Conservation (phyloP, 2,329 filamentous ascomycete genomes). For the Tolypocladium ovalisporum region DNA sequence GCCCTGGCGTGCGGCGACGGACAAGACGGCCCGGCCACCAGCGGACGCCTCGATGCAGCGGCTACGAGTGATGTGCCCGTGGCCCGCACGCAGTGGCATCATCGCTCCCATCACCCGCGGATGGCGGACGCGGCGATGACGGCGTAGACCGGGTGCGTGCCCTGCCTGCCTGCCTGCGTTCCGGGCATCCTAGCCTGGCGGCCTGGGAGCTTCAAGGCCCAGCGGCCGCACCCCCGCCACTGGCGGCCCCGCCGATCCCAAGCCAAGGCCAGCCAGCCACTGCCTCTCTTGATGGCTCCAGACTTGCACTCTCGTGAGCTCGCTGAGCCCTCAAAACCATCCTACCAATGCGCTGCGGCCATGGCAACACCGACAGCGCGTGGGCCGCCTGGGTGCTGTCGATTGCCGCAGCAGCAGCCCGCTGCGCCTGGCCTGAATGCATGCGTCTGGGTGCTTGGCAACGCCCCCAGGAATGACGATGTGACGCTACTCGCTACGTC, state of each 20-base stretch:
- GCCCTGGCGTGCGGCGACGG: not conserved
- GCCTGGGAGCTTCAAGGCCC: not conserved
- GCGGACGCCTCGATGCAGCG: not conserved
- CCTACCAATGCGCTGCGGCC: too few species aligned
- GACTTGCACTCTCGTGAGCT: not conserved
- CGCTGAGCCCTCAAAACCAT: too few species aligned
- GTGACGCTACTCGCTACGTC: conserved; percentile 2
- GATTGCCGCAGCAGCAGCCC: too few species aligned
- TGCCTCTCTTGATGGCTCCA: not conserved
- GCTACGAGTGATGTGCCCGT: not conserved
- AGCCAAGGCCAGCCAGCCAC: not conserved
- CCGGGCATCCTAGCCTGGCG: too few species aligned
- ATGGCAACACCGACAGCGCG: not conserved
- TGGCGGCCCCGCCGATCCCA: not conserved
- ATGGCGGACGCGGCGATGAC: not conserved
- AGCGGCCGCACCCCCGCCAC: not conserved
- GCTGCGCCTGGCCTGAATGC: not conserved
- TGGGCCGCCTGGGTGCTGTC: not conserved
- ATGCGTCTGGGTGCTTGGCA: not conserved
- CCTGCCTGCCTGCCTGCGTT: not conserved
- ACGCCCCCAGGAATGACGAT: not conserved
- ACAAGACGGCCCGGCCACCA: too few species aligned
- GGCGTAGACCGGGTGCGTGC: not conserved
- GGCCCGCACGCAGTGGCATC: not conserved
- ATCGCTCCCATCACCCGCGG: not conserved